Conservation (phyloP, 2,329 filamentous ascomycete species). For the Ophiostoma piceae region DNA sequence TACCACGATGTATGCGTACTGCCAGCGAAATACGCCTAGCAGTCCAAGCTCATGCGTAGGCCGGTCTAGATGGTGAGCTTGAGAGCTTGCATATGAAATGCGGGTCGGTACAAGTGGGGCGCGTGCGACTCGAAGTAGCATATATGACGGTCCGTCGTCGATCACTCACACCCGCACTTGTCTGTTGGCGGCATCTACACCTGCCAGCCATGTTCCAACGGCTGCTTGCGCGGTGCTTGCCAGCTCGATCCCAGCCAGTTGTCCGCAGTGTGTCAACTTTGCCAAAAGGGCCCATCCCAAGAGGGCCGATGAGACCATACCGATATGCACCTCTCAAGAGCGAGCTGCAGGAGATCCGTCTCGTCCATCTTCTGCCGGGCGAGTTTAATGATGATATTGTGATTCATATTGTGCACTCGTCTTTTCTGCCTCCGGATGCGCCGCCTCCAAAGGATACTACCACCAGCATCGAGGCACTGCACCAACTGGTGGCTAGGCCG, state of each 20-base stretch:
- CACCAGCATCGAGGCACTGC: slow-evolving; percentile 10
- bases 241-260: neutral
- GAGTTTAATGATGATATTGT: slow-evolving; percentile 9
- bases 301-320: neutral
- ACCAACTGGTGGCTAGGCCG: neutral
- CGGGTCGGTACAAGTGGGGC: neutral
- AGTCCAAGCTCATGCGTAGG: too few species aligned
- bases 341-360: slow-evolving; percentile 16
- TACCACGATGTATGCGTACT: too few species aligned
- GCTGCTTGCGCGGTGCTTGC: neutral
- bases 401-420: neutral
- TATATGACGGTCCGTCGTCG: neutral
- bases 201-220: neutral
- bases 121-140: neutral
- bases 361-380: slow-evolving; percentile 18
- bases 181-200: neutral
- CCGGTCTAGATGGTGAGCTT: neutral
- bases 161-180: neutral
- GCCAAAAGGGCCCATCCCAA: neutral
- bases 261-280: neutral
- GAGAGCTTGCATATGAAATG: neutral
- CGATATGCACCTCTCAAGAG: slow-evolving; percentile 14
- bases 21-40: too few species aligned
- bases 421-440: neutral
- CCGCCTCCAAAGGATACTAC: neutral